Base-by-base conservation (phyloP, 2,329 filamentous ascomycete genomes). In the Aspergillus persii region DNA sequence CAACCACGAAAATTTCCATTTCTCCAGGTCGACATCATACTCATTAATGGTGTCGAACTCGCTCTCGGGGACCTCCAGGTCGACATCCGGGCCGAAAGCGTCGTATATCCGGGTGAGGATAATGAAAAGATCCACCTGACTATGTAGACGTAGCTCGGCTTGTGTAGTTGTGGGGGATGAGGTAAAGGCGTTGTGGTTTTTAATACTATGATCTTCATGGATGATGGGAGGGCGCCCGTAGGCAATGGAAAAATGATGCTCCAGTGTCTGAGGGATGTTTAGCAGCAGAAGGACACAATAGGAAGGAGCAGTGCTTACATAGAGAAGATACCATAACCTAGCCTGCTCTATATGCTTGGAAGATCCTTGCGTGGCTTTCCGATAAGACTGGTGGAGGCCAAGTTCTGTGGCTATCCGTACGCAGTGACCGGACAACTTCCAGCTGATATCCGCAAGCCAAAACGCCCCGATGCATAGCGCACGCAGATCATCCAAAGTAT, bases 381-480 rank as follows among this genome's bases (percentile, higher is more conserved):
- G 72, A 57, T 77, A 79, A 53, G 71, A 79, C 55, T 77, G 76
- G 48, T 78, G 76, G 27, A 79, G 67, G 48, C 75, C 75, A 36
- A 73, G 76, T 58, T 79, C 77, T 3, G 76, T 79, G 6, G 78
- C 76, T 61, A 77, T 77, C 8, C 76, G 74, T 8, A 77, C 74
- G 8, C 75, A 75, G 61, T 77, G 75, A 3, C 74, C 76, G n/a
- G 75, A 77, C 3, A 77, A 62, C 58, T 77, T 82, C 80, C 71
- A 80, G 73, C 62, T 81, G 15, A 84, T 78, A 65, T 85, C 81
- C 26, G 80, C 80, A 8, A 85, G 76, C 83, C 83, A 85, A 63
- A 83, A 84, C 4, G 81, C 80, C 7, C 79, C 82, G 48, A 84
- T 81, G 61, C 82, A 84, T 51, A 85, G 69, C 2, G 81, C 83